Conservation (phyloP, 345 rosid species). For the Trapa bicornis region DNA sequence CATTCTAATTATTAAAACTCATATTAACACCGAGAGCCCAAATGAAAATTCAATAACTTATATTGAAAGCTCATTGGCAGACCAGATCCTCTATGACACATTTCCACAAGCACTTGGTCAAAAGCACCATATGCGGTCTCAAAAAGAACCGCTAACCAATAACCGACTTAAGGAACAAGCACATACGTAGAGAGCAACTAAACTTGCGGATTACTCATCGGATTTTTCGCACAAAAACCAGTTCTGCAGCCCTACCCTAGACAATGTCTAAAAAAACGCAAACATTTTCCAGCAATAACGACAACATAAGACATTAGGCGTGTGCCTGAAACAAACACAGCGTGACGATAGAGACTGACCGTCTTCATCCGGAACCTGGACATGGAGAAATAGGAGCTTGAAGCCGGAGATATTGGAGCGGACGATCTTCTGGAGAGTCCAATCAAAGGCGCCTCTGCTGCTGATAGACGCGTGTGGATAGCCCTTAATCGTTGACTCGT, state of each 20-base stretch:
- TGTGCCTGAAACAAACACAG: too few species aligned
- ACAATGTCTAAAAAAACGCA: background rate
- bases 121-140: background rate
- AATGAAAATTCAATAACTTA: background rate
- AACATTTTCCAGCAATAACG: background rate
- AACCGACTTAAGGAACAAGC: background rate
- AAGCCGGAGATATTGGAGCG: slow-evolving; percentile 63
- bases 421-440: slow-evolving; percentile 82
- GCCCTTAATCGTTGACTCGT: slow-evolving; percentile 79
- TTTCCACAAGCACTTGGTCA: background rate
- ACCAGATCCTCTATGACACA: background rate
- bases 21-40: background rate
- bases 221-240: background rate
- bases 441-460: slow-evolving; percentile 81
- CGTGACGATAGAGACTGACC: slow-evolving; percentile 25
- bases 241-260: background rate
- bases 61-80: background rate
- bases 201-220: background rate
- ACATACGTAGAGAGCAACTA: background rate
- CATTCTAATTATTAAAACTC: background rate
- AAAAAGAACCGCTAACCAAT: background rate
- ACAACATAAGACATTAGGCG: background rate
- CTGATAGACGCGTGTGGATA: slow-evolving; percentile 94
- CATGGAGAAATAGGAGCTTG: slow-evolving; percentile 87
- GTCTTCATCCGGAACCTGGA: slow-evolving; percentile 92